Evolutionary conservation across 116 monocot genomes (phyloP).

Genomic region (Dioscorea cayenensis): DNA sequence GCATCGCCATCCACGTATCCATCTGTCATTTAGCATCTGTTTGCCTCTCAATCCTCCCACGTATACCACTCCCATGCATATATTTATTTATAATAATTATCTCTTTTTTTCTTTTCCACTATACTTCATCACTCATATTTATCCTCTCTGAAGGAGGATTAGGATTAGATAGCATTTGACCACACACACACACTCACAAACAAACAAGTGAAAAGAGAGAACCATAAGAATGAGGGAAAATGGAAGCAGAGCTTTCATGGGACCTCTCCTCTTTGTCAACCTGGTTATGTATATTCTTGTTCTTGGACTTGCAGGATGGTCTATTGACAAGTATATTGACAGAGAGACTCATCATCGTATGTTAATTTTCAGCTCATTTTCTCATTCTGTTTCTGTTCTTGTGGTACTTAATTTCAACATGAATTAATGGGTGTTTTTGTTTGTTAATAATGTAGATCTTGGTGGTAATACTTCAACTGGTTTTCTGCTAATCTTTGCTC

Average conservation of each 20-base stretch:
- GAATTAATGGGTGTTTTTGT: too few relatives aligned
- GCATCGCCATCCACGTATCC: too few relatives aligned
- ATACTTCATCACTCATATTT: neutral
- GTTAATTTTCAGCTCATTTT: neutral
- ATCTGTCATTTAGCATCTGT: too few relatives aligned
- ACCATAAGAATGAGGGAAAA: neutral
- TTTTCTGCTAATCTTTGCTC: slow-evolving; percentile 36
- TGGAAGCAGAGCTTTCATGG: slow-evolving; percentile 5
- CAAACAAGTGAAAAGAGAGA: neutral
- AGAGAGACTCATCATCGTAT: slow-evolving; percentile 18
- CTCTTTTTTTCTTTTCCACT: neutral
- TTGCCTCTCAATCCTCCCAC: too few relatives aligned
- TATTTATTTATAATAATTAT: neutral
- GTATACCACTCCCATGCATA: too few relatives aligned
- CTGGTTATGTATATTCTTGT: slow-evolving; percentile 24
- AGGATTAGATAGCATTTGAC: too few relatives aligned
- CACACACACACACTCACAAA: too few relatives aligned
- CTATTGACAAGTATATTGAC: slow-evolving; percentile 38
- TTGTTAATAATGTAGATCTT: slow-evolving; percentile 10
- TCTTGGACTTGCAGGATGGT: slow-evolving; percentile 36
- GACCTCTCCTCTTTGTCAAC: slow-evolving; percentile 30
- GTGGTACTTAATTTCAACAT: neutral
- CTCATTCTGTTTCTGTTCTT: neutral
- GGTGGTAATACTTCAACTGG: slow-evolving; percentile 24
- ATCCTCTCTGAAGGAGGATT: neutral